Percentiles rank a stretch among this genome's conserved stretches.
Evolutionary conservation across 257 asterid genomes (phyloP).

Genomic region (Solanum commersonii): DNA sequence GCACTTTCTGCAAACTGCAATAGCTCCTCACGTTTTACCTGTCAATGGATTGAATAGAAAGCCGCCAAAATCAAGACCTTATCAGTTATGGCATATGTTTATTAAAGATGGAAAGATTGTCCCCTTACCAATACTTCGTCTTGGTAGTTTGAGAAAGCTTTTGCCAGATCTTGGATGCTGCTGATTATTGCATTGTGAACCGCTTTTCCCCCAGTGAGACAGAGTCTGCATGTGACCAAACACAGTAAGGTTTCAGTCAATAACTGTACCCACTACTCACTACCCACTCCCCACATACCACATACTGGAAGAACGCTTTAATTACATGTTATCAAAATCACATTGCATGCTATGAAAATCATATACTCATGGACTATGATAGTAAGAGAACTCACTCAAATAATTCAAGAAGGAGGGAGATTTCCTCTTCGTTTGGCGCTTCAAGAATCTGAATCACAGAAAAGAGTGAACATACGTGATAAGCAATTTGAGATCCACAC

Average conservation of each 20-base stretch:
- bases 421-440: constrained; percentile 90
- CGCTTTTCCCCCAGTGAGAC: constrained; percentile 90
- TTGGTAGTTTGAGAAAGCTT: constrained; percentile 68
- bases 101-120: not conserved
- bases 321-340: not conserved
- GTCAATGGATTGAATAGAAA: constrained; percentile 4
- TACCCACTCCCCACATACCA: not conserved
- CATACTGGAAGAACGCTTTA: not conserved
- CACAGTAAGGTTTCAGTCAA: not conserved
- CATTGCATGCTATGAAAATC: not conserved
- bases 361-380: not conserved
- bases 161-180: constrained; percentile 93
- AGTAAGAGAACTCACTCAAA: constrained; percentile 47
- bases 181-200: constrained; percentile 90
- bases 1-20: constrained; percentile 97
- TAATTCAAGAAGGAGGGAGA: constrained; percentile 77
- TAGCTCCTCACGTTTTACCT: constrained; percentile 96
- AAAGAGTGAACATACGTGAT: constrained; percentile 8
- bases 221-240: constrained; percentile 43
- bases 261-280: not conserved
- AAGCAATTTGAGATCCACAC: not conserved
- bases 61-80: not conserved
- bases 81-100: not conserved
- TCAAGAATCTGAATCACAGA: constrained; percentile 69
- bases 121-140: constrained; percentile 85